phyloP scores from a whole-genome alignment of 2,329 filamentous ascomycete genomes.

The Fulvia fulva region DNA sequence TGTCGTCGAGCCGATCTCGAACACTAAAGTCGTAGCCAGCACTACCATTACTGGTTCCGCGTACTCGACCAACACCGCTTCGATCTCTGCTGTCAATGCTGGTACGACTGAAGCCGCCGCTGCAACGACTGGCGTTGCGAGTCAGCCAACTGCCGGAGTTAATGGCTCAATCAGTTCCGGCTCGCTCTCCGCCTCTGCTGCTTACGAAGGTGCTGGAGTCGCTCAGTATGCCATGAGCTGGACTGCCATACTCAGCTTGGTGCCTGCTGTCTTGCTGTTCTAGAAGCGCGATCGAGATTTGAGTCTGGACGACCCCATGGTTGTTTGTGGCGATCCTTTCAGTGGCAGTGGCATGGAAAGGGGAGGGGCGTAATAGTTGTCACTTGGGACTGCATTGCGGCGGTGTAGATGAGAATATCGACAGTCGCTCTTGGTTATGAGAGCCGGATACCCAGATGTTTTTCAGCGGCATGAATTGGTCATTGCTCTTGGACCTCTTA shows the following conservation, averaged over 20 bases:
- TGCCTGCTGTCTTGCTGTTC: conserved; percentile 20
- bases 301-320: neutral
- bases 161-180: conserved; percentile 9
- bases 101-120: conserved; percentile 10
- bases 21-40: conserved; percentile 19
- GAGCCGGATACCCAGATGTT: neutral
- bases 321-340: neutral
- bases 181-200: conserved; percentile 8
- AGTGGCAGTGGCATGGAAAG: neutral
- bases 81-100: conserved; percentile 23
- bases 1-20: conserved; percentile 20
- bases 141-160: conserved; percentile 3
- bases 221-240: conserved; percentile 12
- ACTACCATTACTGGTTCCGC: conserved; percentile 24
- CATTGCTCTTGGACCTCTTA: neutral
- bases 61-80: conserved; percentile 26
- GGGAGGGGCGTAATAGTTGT: neutral
- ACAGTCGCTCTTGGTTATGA: neutral
- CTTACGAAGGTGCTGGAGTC: conserved; percentile 14
- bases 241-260: conserved; percentile 25
- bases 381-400: neutral
- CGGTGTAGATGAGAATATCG: neutral
- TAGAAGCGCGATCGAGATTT: conserved; percentile 6
- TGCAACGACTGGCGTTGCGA: conserved; percentile 15
- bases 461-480: neutral